Percentiles rank a stretch among this genome's conserved stretches.
Evolutionary conservation across 2,329 filamentous ascomycete species (phyloP).

Genomic region (Curvularia sp.): DNA sequence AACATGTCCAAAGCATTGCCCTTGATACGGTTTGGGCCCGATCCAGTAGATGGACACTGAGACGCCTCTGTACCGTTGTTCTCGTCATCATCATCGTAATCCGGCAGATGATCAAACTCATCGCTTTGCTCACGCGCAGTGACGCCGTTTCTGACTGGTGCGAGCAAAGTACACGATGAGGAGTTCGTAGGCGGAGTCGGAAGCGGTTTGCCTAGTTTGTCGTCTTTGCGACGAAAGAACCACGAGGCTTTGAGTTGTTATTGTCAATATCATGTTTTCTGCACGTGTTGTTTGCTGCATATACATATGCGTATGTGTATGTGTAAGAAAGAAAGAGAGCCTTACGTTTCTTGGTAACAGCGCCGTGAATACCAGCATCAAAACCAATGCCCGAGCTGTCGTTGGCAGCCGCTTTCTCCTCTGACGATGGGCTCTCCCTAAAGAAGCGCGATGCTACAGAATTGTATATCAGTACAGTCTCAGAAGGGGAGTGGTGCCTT

Average conservation of each 20-base stretch:
- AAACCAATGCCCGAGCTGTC: constrained; percentile 13
- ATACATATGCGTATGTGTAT: neutral
- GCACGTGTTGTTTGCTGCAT: neutral
- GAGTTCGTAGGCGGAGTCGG: constrained; percentile 4
- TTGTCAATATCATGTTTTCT: constrained; percentile 2
- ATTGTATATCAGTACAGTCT: neutral
- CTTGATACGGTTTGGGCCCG: neutral
- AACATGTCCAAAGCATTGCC: constrained; percentile 1
- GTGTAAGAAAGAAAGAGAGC: neutral
- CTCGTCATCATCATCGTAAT: neutral
- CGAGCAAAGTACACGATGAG: constrained; percentile 8
- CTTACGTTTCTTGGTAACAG: constrained; percentile 27
- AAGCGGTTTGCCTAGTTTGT: constrained; percentile 16
- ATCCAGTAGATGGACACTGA: neutral
- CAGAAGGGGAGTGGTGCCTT: neutral
- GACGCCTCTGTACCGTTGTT: neutral
- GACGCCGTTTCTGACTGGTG: neutral
- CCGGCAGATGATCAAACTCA: constrained; percentile 1
- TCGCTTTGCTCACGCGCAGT: neutral
- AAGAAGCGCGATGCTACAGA: constrained; percentile 33
- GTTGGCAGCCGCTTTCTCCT: constrained; percentile 25
- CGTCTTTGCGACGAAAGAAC: constrained; percentile 19
- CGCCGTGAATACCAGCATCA: constrained; percentile 25
- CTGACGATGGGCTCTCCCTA: constrained; percentile 23
- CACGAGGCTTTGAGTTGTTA: constrained; percentile 18